Base-by-base conservation (phyloP, 345 rosid genomes). In the Brassica rapa region DNA sequence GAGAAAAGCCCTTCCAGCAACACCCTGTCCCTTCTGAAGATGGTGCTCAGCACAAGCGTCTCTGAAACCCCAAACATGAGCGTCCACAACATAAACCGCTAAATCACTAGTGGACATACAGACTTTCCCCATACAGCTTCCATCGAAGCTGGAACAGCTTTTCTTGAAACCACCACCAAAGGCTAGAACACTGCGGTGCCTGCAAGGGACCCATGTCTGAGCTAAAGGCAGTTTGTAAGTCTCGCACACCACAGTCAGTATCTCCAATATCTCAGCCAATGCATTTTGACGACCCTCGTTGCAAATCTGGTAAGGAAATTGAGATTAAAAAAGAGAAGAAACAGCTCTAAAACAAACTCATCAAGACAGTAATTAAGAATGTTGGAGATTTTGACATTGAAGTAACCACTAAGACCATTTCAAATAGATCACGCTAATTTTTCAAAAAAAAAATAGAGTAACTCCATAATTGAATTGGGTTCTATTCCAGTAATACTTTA, bases 121-220 rank as follows among this genome's bases (percentile, higher is more conserved):
- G 64, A 94, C 89, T 85, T 80, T 87, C 25, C 92, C 97, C 83
- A 87, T 87, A 81, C 98, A 94, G 82, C 90, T 89, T 43, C 93
- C 97, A 57, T 92, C 98, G 46, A 90, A 87, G 81, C 98, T 91
- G 24, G 89, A 85, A 75, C 97, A 94, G 73, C 87, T 88, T 87
- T 92, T 94, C 91, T 85, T 88, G 32, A 90, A 78, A 82, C 97
- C 98, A 66, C 98, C 98, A 21, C 93, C 98, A 25, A 84, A 70
- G 59, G 97, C 89, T 15, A 94, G 82, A 80, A 89, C 91, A 68
- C 88, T 89, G 6, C 97, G 91, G 77, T 92, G 97, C 90, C 86
- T 85, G 86, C 98, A 94, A 16, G 98, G 95, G 46, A 94, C 88
- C 98, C 98, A 94, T 35, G 98, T 94, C 87, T 94, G 98, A 78